Conservation (phyloP, 345 rosid species). For the Lumnitzera racemosa region DNA sequence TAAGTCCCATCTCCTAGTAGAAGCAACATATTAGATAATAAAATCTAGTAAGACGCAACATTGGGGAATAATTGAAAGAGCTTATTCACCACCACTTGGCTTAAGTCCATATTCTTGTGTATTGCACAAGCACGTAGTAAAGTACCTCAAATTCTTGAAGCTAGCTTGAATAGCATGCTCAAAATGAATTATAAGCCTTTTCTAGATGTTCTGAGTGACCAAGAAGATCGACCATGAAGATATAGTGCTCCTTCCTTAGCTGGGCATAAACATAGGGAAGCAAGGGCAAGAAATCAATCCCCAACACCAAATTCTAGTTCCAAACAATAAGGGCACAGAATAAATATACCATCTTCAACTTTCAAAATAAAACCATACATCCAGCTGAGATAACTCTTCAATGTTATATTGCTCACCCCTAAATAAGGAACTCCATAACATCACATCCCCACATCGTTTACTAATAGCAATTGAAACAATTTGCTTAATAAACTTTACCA, state of each 20-base stretch:
- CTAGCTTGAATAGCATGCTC: conserved; percentile 36
- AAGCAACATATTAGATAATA: conserved; percentile 45
- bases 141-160: conserved; percentile 37
- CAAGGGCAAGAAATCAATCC: too few species aligned
- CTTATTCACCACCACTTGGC: conserved; percentile 35
- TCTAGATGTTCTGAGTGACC: conserved; percentile 32
- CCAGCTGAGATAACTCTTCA: too few species aligned
- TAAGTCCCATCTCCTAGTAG: conserved; percentile 38
- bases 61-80: conserved; percentile 36
- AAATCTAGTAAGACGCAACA: conserved; percentile 38
- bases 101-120: conserved; percentile 30
- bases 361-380: too few species aligned
- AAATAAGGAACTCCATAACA: too few species aligned
- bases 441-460: too few species aligned
- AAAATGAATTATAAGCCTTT: conserved; percentile 33
- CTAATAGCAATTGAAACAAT: too few species aligned
- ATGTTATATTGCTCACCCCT: too few species aligned
- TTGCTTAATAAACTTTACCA: too few species aligned
- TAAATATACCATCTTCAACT: too few species aligned
- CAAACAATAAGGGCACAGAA: too few species aligned
- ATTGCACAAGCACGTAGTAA: conserved; percentile 40
- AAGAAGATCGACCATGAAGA: conserved; percentile 41
- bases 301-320: too few species aligned
- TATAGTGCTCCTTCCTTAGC: conserved; percentile 42
- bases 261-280: neutral